A percentile compares a stretch with the other conserved stretches of the same genome.
Evolutionary conservation across 768 basidiomycete species (phyloP).

Genomic region (Phlebiopsis flavidoalba): DNA sequence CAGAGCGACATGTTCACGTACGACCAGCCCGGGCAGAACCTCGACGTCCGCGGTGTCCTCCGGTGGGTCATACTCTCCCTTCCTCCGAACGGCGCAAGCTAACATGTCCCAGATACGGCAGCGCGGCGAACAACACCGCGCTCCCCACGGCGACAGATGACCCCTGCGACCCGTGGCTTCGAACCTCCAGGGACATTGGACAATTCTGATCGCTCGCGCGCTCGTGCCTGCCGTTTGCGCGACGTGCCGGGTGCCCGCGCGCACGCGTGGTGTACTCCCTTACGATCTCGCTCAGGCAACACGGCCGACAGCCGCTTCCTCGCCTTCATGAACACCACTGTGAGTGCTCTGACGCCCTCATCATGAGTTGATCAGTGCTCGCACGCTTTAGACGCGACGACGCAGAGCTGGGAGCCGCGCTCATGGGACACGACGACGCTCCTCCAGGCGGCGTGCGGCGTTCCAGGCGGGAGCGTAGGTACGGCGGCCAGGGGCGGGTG

Average conservation of each 20-base stretch:
- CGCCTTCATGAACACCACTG: constrained; percentile 27
- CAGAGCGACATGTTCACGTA: constrained; percentile 26
- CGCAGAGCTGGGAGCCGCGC: constrained; percentile 23
- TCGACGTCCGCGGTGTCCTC: constrained; percentile 3
- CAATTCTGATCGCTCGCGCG: not conserved
- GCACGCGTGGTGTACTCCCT: constrained; percentile 10
- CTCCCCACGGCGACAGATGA: constrained; percentile 7
- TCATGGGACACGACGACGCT: constrained; percentile 18
- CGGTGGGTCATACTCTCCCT: not conserved
- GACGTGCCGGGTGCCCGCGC: not conserved
- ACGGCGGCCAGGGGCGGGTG: constrained; percentile 8
- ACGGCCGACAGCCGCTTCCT: constrained; percentile 20
- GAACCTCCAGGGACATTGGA: constrained; percentile 8
- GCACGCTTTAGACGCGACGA: not conserved
- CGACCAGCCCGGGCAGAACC: constrained; percentile 11
- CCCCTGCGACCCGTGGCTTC: constrained; percentile 1
- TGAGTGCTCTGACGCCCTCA: too few relatives aligned
- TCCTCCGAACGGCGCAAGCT: not conserved
- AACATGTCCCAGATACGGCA: not conserved
- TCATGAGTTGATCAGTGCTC: not conserved
- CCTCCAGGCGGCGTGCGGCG: constrained; percentile 12
- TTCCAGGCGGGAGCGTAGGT: constrained; percentile 12
- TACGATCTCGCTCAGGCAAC: constrained; percentile 22
- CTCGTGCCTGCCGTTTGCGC: constrained; percentile 8
- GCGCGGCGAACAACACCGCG: not conserved